Base-by-base conservation (phyloP, 2,329 filamentous ascomycete genomes). In the Sclerotinia trifoliorum region DNA sequence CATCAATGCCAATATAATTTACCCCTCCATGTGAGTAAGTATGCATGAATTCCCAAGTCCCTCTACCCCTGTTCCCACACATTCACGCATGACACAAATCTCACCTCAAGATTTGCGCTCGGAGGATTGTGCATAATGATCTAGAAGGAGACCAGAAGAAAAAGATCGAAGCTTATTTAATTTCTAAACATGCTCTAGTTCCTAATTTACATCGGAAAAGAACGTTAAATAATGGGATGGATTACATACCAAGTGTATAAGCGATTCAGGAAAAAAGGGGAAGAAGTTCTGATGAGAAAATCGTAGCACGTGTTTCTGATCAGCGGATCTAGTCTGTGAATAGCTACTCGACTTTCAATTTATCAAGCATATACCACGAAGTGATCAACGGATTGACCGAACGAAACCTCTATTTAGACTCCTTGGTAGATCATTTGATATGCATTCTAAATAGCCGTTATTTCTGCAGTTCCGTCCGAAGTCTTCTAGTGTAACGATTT, bases 11-110 rank as follows among this genome's bases (percentile, higher is more conserved):
- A 46, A 32, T 46, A 5, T 29, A 15, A n/a, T 4, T 35, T 21
- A 19, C 32, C 54, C 64, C 55, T 32, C n/a, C n/a, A 5, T 29
- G 32, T 35, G 2, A 44, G 29, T 29, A 29, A 24, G 21, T 13
- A 24, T 61, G 64, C 64, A 66, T 66, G 64, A 66, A 66, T 44
- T 2, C 17, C 32, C 64, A 66, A 51, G 54, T 35, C n/a, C 35
- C 19, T 5, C 11, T 13, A 61, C 56, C 64, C 64, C 42, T 61
- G 64, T 52, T 35, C 46, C 60, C 60, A 32, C 26, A 15, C 64
- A n/a, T 19, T 17, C n/a, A 58, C 64, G 64, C 64, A 66, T 66
- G 24, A 60, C 35, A 51, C 44, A n/a, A 29, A 55, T 44, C 35
- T 44, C 55, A 66, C 52, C 55, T 61, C 44, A 66, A 48, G 32